Base-by-base conservation (phyloP, 805 yeast genomes). In the Brettanomyces naardenensis region DNA sequence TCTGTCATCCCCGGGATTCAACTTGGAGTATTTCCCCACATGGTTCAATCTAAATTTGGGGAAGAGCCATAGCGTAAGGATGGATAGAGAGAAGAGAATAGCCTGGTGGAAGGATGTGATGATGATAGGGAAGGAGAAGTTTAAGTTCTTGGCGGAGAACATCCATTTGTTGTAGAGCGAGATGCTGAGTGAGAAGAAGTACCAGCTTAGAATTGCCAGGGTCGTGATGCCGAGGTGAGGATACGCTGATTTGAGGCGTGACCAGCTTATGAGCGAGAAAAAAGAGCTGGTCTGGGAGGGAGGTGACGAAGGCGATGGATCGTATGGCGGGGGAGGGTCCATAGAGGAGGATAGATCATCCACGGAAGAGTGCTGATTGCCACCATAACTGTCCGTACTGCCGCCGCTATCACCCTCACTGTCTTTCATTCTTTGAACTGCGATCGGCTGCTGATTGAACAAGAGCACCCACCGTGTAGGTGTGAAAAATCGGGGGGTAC, bases 111-210 rank as follows among this genome's bases (percentile, higher is more conserved):
- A 69, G 4, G 89, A 68, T 0, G 98, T 92, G 37, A 89, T 75
- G 21, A 89, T 62, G 18, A 92, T 72, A 2, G 98, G 98, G 54
- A 78, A 92, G 23, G 76, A 73, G 50, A 92, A 80, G 53, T 84
- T 75, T 39, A 89, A 65, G 15, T 86, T 82, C 7, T 72, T 55
- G 39, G 47, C 68, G 28, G 90, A 89, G 64, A 90, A 92, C 97
- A 90, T 90, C 97, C 97, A 88, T 63, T 89, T 89, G 66, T 92
- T 92, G 64, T 90, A 92, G 22, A 85, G 59, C 6, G 89, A 79
- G 15, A 84, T 74, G 14, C 83, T 61, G 40, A 83, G 64, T 5
- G 89, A 79, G 42, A 80, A 80, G 14, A 69, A 41, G 48, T 81
- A 84, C 94, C 92, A 84, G 20, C 54, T 41, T 19, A 53, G 10